Evolutionary conservation across 2,329 filamentous ascomycete species (phyloP).

Genomic region (Alternaria brassicae): DNA sequence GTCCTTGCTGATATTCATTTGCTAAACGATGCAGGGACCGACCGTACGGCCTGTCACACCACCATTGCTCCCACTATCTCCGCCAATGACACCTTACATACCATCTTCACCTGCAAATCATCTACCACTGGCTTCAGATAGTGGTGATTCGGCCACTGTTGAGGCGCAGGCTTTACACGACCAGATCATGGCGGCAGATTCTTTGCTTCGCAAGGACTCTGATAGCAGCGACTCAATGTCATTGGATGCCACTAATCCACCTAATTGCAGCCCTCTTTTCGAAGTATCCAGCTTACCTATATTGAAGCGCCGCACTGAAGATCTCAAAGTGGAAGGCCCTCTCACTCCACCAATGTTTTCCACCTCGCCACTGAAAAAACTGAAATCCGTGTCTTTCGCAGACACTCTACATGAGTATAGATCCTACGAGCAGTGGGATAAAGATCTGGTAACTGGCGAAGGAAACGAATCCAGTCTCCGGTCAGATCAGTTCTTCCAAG

Average conservation of each 20-base stretch:
- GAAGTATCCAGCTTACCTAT: conserved; percentile 24
- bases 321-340: conserved; percentile 57
- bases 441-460: conserved; percentile 26
- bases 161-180: conserved; percentile 46
- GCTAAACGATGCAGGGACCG: conserved; percentile 38
- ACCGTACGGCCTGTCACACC: conserved; percentile 51
- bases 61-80: conserved; percentile 57
- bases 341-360: conserved; percentile 52
- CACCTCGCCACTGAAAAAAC: conserved; percentile 49
- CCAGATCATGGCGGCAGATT: conserved; percentile 43
- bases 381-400: conserved; percentile 52
- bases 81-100: conserved; percentile 48
- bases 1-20: neutral
- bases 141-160: conserved; percentile 42
- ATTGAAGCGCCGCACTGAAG: conserved; percentile 43
- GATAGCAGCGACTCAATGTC: conserved; percentile 44
- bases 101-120: conserved; percentile 50
- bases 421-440: conserved; percentile 35
- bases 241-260: conserved; percentile 35
- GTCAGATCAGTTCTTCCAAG: conserved; percentile 44
- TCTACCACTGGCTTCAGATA: conserved; percentile 49
- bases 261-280: conserved; percentile 28
- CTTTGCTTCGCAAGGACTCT: conserved; percentile 42
- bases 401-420: conserved; percentile 48
- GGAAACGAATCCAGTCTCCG: conserved; percentile 13